phyloP scores from a whole-genome alignment of 1,284 basidiomycete genomes.

The Trametes hirsuta region DNA sequence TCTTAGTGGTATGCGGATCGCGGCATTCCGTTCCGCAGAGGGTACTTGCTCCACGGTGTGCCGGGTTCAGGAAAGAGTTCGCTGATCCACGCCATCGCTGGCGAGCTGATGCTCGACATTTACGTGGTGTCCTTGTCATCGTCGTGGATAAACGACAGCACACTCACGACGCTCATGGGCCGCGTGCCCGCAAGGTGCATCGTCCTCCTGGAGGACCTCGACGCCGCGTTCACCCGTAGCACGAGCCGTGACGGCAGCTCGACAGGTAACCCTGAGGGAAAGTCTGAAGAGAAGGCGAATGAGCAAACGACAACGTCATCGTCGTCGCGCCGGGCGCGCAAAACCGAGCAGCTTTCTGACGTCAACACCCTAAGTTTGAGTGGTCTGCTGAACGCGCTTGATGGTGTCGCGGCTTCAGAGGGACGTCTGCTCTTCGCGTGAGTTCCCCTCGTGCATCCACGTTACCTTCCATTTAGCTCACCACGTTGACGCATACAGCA shows the following conservation, averaged over 20 bases:
- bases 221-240: conserved; percentile 80
- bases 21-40: conserved; percentile 80
- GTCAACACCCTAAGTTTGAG: conserved; percentile 80
- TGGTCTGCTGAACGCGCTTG: conserved; percentile 81
- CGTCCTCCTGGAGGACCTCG: conserved; percentile 82
- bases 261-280: conserved; percentile 45
- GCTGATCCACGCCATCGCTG: conserved; percentile 83
- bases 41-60: conserved; percentile 82
- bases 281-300: conserved; percentile 39
- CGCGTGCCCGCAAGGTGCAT: conserved; percentile 83
- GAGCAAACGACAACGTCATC: conserved; percentile 35
- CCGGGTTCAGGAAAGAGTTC: conserved; percentile 83
- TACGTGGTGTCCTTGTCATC: conserved; percentile 78
- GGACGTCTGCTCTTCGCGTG: conserved; percentile 83
- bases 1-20: conserved; percentile 52
- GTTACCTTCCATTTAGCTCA: conserved; percentile 5
- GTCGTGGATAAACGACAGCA: conserved; percentile 79
- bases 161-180: conserved; percentile 77
- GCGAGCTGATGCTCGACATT: conserved; percentile 79
- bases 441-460: conserved; percentile 35
- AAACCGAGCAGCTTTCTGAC: conserved; percentile 68
- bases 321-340: conserved; percentile 45
- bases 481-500: conserved; percentile 41
- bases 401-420: conserved; percentile 85
- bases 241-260: conserved; percentile 59